These are phyloP conservation scores for Sporothrix inflata DNA, from an alignment of 2,329 filamentous ascomycete species.

Conservation along the genomic window DNA sequence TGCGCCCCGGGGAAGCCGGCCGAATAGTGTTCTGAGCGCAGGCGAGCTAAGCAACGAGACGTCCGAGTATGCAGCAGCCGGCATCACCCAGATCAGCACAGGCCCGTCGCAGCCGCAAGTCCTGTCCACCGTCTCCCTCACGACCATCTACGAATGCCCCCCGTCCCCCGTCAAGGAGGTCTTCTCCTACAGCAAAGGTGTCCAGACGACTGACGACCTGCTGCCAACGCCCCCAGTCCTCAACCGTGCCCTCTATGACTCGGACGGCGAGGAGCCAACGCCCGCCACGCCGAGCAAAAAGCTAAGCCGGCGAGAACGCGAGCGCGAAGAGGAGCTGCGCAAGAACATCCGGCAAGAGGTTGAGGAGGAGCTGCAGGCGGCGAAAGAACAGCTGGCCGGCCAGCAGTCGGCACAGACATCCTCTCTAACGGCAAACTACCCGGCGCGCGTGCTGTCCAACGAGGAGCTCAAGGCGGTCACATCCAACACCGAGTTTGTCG, in stretches of 20 bases:
- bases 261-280: constrained; percentile 65
- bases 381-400: constrained; percentile 59
- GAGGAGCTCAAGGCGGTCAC: constrained; percentile 92
- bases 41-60: constrained; percentile 78
- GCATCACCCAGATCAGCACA: constrained; percentile 39
- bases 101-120: constrained; percentile 56
- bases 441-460: constrained; percentile 74
- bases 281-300: constrained; percentile 68
- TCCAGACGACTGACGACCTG: constrained; percentile 86
- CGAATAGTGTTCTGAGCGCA: constrained; percentile 82
- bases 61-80: constrained; percentile 60
- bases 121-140: constrained; percentile 72
- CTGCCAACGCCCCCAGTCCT: constrained; percentile 57
- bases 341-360: constrained; percentile 85
- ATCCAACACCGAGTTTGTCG: constrained; percentile 88
- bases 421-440: constrained; percentile 62
- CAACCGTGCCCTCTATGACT: constrained; percentile 59
- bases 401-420: constrained; percentile 53
- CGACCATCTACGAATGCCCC: constrained; percentile 79
- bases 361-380: constrained; percentile 83
- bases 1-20: constrained; percentile 71
- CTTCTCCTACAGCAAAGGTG: constrained; percentile 95
- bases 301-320: constrained; percentile 75
- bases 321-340: constrained; percentile 86
- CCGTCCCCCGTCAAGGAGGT: constrained; percentile 78